phyloP scores from a whole-genome alignment of 2,329 filamentous ascomycete species.

The Ascochyta clinopodiicola region DNA sequence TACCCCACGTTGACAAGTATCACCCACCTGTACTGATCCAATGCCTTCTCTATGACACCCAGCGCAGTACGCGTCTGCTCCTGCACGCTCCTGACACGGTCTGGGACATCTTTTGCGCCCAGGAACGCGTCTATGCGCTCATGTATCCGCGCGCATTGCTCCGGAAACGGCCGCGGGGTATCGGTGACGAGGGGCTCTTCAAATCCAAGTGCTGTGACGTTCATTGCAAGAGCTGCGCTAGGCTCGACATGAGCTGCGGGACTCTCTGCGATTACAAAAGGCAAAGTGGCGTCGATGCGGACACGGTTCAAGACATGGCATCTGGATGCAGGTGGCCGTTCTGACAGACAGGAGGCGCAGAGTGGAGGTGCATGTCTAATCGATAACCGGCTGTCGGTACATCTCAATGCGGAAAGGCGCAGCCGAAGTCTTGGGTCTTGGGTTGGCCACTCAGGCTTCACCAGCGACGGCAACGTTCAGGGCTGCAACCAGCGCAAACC shows the following conservation, averaged over 20 bases:
- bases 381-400: slow-evolving; percentile 22
- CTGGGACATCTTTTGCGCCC: slow-evolving; percentile 61
- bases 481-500: not conserved
- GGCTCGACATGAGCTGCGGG: slow-evolving; percentile 43
- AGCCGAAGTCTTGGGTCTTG: not conserved
- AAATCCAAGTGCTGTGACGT: slow-evolving; percentile 32
- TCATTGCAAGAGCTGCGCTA: slow-evolving; percentile 47
- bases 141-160: slow-evolving; percentile 60
- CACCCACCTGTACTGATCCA: slow-evolving; percentile 75
- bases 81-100: slow-evolving; percentile 70
- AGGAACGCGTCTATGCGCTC: slow-evolving; percentile 71
- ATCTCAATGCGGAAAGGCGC: slow-evolving; percentile 23
- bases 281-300: slow-evolving; percentile 25
- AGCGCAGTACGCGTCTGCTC: slow-evolving; percentile 75
- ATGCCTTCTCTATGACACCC: slow-evolving; percentile 74
- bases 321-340: slow-evolving; percentile 28
- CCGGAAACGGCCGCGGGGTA: slow-evolving; percentile 55
- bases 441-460: slow-evolving; percentile 22
- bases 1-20: not conserved
- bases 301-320: slow-evolving; percentile 31
- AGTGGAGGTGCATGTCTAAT: slow-evolving; percentile 24
- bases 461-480: not conserved
- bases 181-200: slow-evolving; percentile 47
- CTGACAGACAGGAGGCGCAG: slow-evolving; percentile 21
- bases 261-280: slow-evolving; percentile 20